Evolutionary conservation across 345 rosid genomes (phyloP), one percentile per base, ranked within the genome.

Genomic region (Chamaenerion angustifolium): DNA sequence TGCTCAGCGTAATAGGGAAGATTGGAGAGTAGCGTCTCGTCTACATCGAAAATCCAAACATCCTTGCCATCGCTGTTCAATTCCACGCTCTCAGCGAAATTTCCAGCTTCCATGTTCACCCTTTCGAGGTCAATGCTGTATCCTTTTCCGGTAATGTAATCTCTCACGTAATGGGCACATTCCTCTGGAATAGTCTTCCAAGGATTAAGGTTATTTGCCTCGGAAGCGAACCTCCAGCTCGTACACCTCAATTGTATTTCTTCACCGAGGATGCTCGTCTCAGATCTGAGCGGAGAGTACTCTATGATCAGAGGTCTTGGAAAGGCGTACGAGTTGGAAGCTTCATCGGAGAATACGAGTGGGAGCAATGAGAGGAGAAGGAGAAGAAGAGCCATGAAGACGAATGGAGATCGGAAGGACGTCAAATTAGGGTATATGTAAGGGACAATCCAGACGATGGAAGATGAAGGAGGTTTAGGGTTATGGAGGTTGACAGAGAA

Each of bases 141-240:
- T 4, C 76, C 87, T 41, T 68, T 73, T 35, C 94, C 98, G 58
- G 41, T 59, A 50, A 83, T 42, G 58, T 90, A 90, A 14, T 69
- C 76, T 59, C 63, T 75, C 13, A 90, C 94, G 48, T 83, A 90
- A 16, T 64, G 84, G 35, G 51, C 68, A 43, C 98, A 90, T 52
- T 86, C 87, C 52, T 10, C 61, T 1, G 96, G 96, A 46, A 86
- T 67, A n/a, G 76, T 73, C 64, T 68, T 75, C 98, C 98, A 90
- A 4, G 92, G 96, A 25, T 64, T 67, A 56, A 83, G 65, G 59
- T 90, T 86, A 61, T 83, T 83, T 12, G 88, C 74, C 71, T 90
- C 96, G 55, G 60, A 96, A 4, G 87, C 70, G 54, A 86, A 76
- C 55, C 98, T 81, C 98, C 98, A 90, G 72, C 93, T 90, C 10